Base-by-base conservation (phyloP, 352 stramenopile species). In the Globisporangium mamillatum region DNA sequence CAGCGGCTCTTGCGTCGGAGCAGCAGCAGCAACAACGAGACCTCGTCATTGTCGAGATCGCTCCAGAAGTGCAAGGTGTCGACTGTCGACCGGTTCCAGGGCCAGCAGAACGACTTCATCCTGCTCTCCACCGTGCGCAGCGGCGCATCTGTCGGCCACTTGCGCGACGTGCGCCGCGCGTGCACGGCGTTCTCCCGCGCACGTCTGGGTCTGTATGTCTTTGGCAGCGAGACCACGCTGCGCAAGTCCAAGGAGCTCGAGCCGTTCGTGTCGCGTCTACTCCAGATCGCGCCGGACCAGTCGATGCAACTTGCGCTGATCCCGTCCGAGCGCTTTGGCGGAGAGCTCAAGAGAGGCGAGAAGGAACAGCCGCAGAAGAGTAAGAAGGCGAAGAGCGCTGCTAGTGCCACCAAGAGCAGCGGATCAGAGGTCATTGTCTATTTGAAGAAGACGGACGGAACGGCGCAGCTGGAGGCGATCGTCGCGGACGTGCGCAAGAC, bases 51-150 rank as follows among this genome's bases (percentile, higher is more conserved):
- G 20, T 61, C 55, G 3, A 50, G 57, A 9, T 53, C 48, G 24
- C 50, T 68, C 3, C 69, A 67, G 18, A 69, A 27, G 6, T 80
- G 68, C 46, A 67, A 74, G 8, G 81, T 99, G 22, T 94, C 82
- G 20, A 99, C 95, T 7, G 91, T 99, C 5, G 96, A 99, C 81
- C 82, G 95, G 59, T 99, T 97, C 74, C 96, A 99, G 82, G 94
- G 95, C 27, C 91, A 98, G 69, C 94, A 99, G 71, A 98, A 97
- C 70, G 94, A 99, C 73, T 96, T 93, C 68, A 80, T 99, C n/a
- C 74, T 99, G 61, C 71, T 99, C 34, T 98, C 91, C 6, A 88
- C 98, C 12, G 95, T 99, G 32, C 80, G 94, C 36, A 99, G 93
- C n/a, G 83, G 84, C 38, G 52, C 63, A 22, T 60, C 72, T 7